Evolutionary conservation across 2,329 filamentous ascomycete genomes (phyloP).

Genomic region (Alternaria triticimaculans): DNA sequence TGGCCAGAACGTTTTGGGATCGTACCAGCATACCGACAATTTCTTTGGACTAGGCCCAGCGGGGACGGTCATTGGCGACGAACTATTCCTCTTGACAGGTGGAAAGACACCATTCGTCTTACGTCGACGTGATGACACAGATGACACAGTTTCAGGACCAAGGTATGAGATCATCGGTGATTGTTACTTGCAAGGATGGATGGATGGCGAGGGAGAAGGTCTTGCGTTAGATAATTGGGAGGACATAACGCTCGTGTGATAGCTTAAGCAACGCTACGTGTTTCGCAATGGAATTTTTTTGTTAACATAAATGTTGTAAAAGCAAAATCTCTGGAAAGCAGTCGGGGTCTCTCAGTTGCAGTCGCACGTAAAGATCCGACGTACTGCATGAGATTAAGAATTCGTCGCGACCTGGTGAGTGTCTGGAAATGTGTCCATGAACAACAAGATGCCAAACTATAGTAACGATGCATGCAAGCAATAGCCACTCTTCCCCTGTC

Average conservation of each 20-base stretch:
- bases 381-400: background rate
- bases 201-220: background rate
- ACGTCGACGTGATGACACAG: background rate
- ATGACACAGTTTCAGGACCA: background rate
- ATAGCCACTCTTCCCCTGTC: background rate
- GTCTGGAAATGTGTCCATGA: too few species aligned
- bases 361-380: background rate
- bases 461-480: background rate
- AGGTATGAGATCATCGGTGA: constrained; percentile 1
- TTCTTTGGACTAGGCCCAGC: constrained; percentile 14
- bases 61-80: constrained; percentile 6
- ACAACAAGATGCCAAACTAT: too few species aligned
- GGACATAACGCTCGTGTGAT: background rate
- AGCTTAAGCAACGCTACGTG: accelerated
- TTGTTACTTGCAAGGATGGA: background rate
- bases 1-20: background rate
- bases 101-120: constrained; percentile 20
- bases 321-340: background rate
- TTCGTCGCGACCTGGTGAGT: background rate
- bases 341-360: background rate
- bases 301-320: background rate
- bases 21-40: too few species aligned
- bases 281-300: background rate
- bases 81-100: constrained; percentile 13
- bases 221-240: background rate